Base-by-base conservation (phyloP, 495 filamentous ascomycete genomes). In the Rostrohypoxylon terebratum region DNA sequence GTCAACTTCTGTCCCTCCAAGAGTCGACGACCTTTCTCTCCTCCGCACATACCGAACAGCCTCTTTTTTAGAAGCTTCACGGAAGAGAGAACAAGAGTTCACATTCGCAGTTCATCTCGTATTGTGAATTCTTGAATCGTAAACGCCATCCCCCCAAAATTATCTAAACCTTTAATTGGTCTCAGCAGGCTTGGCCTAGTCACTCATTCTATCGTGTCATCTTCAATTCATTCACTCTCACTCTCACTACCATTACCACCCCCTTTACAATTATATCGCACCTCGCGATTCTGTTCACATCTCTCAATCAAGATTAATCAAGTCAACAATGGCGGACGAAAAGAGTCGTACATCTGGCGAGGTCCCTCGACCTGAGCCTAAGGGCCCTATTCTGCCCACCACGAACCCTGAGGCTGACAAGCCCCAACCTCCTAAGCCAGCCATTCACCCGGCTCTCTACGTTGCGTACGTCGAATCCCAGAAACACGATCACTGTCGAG, bases 381-480 rank as follows among this genome's bases (percentile, higher is more conserved):
- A 83, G 57, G 85, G 88, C 64, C 89, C 91, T 58, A 83, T 92
- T 54, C 83, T 97, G 69, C 94, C 94, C 42, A 93, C 90, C 13
- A 88, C 93, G 77, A 96, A 93, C 76, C 92, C 72, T 79, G 85
- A 83, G 40, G 83, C 83, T 25, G 89, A 94, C 77, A 94, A 93
- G 87, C 50, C 83, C n/a, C 80, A 82, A 75, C 83, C 90, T 36
- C 79, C 90, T 51, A 89, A 89, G 78, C 72, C 87, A 5, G 78
- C 86, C 10, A 81, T 98, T 34, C 96, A 96, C 80, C 93, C 96
- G 60, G 90, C 92, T 3, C 80, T 97, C 77, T 99, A 98, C 80
- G 94, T 98, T 66, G 86, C 84, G 94, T 97, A 82, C 84, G 94
- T 86, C 64, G 42, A 63, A 58, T 38, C 59, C 66, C 47, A 21